Evolutionary conservation across 2,329 filamentous ascomycete genomes (phyloP).

Genomic region (Pseudogymnoascus verrucosus): DNA sequence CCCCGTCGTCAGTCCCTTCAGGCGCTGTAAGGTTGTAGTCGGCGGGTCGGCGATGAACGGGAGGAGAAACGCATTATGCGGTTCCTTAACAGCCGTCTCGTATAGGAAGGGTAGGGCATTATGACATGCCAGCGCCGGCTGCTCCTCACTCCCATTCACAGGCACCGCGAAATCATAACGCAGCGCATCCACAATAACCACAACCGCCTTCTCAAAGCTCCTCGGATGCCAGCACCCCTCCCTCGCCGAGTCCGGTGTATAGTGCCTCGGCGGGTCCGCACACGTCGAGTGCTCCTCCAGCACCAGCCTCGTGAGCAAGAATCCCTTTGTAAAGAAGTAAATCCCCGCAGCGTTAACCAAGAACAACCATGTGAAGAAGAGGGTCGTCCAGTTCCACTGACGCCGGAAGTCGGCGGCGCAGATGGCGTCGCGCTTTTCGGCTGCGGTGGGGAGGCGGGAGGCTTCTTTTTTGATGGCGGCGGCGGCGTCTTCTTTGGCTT

Average conservation of each 20-base stretch:
- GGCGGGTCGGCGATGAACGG: conserved; percentile 97
- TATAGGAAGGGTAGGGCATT: conserved; percentile 82
- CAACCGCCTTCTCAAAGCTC: conserved; percentile 82
- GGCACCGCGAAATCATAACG: conserved; percentile 96
- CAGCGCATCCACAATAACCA: conserved; percentile 86
- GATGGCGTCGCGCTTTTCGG: background rate
- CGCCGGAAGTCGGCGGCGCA: background rate
- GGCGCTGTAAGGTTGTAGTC: conserved; percentile 81
- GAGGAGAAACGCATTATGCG: conserved; percentile 77
- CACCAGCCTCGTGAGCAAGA: conserved; percentile 79
- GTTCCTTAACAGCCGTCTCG: conserved; percentile 66
- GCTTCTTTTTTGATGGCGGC: background rate
- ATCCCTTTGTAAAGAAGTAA: conserved; percentile 89
- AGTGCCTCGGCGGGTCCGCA: conserved; percentile 49
- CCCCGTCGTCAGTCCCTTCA: conserved; percentile 92
- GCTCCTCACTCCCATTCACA: conserved; percentile 42
- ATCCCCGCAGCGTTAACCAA: conserved; percentile 49
- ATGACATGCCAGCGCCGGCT: conserved; percentile 58
- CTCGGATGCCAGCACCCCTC: conserved; percentile 97
- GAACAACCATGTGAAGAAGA: background rate
- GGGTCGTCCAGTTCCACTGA: background rate
- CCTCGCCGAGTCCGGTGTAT: background rate
- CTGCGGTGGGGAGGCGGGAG: background rate
- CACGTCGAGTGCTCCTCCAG: conserved; percentile 70
- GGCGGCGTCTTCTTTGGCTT: background rate